Base-by-base conservation (phyloP, 1,139 yeast genomes). In the Hemisphaericaspora xylanilytica region DNA sequence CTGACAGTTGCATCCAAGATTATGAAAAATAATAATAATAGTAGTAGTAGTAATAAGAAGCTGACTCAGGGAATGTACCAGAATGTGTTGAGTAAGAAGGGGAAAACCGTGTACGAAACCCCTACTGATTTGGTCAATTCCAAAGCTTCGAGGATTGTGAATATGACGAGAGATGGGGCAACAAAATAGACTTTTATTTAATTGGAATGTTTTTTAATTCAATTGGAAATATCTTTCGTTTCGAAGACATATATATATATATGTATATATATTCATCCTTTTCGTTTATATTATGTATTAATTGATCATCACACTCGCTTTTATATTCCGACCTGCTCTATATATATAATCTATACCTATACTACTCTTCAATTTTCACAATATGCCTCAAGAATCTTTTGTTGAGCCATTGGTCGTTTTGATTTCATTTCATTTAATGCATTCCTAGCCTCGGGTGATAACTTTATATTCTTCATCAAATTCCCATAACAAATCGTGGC, bases 401-500 rank as follows among this genome's bases (percentile, higher is more conserved):
- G 50, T 32, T 45, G 46, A 9, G 46, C 37, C 12, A 40, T 15
- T 2, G 49, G 36, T 30, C 41, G 38, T 26, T 36, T 42, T 20
- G 41, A 37, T 28, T 44, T 47, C 11, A 44, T 35, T 26, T 44
- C 38, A 22, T 36, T 26, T 33, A 47, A 37, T 8, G 36, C 26
- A 9, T 39, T 39, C 28, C 30, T 37, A 10, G 21, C 25, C 15
- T 44, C 45, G 1, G 25, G 9, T 5, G 39, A 16, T 10, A 43
- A 13, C 4, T 51, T 44, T 1, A 54, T 48, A 3, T 61, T 57
- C 33, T 51, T 57, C 33, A 65, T 41, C 33, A 69, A 41, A 34
- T 54, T 59, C 4, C 76, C 71, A 43, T 71, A 75, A n/a, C 63
- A 60, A 35, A 70, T 59, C 10, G 71, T 61, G 1, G 70, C 69